Evolutionary conservation across 1,139 yeast species (phyloP).

Genomic region (Pichia sp.): DNA sequence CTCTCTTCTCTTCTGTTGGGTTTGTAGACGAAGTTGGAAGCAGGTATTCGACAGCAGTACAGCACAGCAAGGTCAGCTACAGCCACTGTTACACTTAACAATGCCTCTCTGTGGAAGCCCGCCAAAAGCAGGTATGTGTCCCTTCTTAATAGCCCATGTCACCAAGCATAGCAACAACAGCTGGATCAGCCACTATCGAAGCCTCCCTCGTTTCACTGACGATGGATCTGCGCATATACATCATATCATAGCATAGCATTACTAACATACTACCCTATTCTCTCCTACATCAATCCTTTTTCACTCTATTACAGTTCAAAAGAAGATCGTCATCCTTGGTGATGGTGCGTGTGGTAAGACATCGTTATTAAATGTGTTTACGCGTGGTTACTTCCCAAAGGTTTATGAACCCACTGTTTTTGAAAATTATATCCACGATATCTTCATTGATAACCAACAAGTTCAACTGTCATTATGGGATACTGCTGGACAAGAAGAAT

Average conservation of each 20-base stretch:
- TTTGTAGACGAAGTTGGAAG: no score
- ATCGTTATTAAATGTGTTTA: constrained; percentile 87
- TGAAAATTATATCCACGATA: constrained; percentile 96
- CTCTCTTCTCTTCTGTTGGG: no score
- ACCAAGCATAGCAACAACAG: not conserved
- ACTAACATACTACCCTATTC: constrained; percentile 3
- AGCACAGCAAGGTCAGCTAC: no score
- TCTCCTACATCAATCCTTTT: not conserved
- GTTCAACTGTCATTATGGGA: constrained; percentile 95
- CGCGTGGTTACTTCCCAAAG: constrained; percentile 96
- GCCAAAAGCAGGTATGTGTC: constrained; percentile 50
- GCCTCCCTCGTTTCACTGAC: no score
- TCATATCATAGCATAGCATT: no score
- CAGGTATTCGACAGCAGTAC: no score
- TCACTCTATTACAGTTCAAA: constrained; percentile 42
- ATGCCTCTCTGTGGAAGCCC: constrained; percentile 72
- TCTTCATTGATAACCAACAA: constrained; percentile 90
- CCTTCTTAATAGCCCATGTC: no score
- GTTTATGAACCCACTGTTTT: constrained; percentile 98
- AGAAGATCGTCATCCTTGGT: constrained; percentile 92
- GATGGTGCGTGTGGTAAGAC: constrained; percentile 98
- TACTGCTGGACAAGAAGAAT: constrained; percentile 99
- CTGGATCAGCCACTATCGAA: no score
- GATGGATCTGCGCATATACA: no score
- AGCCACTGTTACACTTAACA: no score